These are phyloP conservation scores for Fusarium sp. DNA, from an alignment of 2,329 filamentous ascomycete genomes.

Conservation along the genomic window DNA sequence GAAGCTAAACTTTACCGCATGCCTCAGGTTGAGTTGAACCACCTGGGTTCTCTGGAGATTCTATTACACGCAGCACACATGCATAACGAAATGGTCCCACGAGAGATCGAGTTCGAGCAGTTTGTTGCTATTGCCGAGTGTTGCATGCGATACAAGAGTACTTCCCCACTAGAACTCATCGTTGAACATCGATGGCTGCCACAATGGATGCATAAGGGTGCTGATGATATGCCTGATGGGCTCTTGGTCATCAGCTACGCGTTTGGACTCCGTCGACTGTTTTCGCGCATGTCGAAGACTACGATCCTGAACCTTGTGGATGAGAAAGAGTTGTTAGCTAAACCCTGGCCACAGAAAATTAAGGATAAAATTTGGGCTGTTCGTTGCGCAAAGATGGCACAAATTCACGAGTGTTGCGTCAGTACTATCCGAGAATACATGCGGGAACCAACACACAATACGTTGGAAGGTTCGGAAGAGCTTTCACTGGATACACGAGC, in stretches of 20 bases:
- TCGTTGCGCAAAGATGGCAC: constrained; percentile 59
- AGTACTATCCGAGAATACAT: constrained; percentile 58
- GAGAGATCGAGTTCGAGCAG: constrained; percentile 56
- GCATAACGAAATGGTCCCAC: constrained; percentile 57
- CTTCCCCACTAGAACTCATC: constrained; percentile 58
- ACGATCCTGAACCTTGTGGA: constrained; percentile 57
- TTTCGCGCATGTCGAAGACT: constrained; percentile 59
- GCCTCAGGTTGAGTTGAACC: constrained; percentile 60
- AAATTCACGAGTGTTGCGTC: constrained; percentile 58
- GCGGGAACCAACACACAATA: constrained; percentile 38
- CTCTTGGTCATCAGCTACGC: constrained; percentile 62
- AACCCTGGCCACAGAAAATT: constrained; percentile 58
- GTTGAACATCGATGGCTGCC: constrained; percentile 63
- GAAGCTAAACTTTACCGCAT: constrained; percentile 60
- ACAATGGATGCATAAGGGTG: constrained; percentile 59
- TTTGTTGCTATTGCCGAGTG: constrained; percentile 63
- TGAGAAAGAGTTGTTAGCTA: constrained; percentile 53
- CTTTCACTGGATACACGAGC: constrained; percentile 35
- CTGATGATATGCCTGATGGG: constrained; percentile 59
- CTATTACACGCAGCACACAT: constrained; percentile 62
- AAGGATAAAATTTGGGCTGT: constrained; percentile 60
- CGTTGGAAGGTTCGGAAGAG: constrained; percentile 19
- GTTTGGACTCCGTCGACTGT: constrained; percentile 60
- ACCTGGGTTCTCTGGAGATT: constrained; percentile 53
- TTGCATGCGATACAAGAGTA: constrained; percentile 61